These are phyloP conservation scores for Curvularia sp. DNA, from an alignment of 2,329 filamentous ascomycete species.

Conservation along the genomic window DNA sequence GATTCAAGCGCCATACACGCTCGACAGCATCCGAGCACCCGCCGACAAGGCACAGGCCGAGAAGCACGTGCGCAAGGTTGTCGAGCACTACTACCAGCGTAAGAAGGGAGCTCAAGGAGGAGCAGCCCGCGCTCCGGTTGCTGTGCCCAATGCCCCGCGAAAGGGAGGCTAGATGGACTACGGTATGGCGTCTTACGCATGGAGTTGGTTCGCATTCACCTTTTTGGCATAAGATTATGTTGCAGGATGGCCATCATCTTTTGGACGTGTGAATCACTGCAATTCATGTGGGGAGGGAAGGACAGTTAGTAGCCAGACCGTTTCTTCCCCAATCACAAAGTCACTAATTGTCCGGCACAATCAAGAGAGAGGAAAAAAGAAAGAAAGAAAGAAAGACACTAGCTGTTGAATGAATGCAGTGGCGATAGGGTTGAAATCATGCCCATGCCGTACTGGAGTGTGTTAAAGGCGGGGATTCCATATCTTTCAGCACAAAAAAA, in stretches of 20 bases:
- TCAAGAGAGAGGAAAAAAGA: background rate
- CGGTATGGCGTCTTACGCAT: background rate
- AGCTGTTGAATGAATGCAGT: background rate
- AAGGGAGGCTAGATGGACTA: conserved; percentile 33
- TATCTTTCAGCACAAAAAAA: background rate
- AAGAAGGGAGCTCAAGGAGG: conserved; percentile 45
- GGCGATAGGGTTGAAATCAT: background rate
- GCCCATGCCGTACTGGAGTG: background rate
- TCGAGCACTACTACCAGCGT: conserved; percentile 56
- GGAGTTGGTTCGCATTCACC: background rate
- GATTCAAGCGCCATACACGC: conserved; percentile 64
- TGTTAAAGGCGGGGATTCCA: background rate
- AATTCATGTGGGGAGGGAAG: background rate
- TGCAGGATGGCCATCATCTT: background rate
- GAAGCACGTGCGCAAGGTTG: conserved; percentile 54
- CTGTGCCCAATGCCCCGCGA: conserved; percentile 41
- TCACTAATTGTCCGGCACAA: background rate
- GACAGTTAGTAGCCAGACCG: background rate
- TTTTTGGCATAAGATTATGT: background rate
- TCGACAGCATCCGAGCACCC: conserved; percentile 61
- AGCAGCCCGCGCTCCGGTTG: conserved; percentile 36
- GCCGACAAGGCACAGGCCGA: conserved; percentile 54
- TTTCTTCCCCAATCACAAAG: background rate
- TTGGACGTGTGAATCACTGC: background rate
- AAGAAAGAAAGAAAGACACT: background rate